These are phyloP conservation scores for Lodderomyces orthopsilosis DNA, from an alignment of 1,139 yeast species.

Conservation along the genomic window DNA sequence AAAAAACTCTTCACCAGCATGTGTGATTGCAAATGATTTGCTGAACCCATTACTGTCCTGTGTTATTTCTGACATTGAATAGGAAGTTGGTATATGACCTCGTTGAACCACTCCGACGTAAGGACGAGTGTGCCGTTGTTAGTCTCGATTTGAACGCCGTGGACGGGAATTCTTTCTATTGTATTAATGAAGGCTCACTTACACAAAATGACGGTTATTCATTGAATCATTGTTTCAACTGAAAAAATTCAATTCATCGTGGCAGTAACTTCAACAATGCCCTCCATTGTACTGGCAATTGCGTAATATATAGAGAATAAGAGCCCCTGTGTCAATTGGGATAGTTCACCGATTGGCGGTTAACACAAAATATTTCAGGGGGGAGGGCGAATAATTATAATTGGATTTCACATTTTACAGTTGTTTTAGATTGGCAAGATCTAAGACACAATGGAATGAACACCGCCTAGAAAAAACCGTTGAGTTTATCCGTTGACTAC, in stretches of 20 bases:
- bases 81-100: background rate
- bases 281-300: background rate
- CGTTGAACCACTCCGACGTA: background rate
- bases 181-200: background rate
- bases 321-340: background rate
- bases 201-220: background rate
- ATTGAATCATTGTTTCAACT: background rate
- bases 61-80: constrained; percentile 10
- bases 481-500: background rate
- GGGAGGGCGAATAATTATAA: background rate
- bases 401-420: background rate
- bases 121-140: background rate
- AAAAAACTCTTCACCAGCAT: constrained; percentile 19
- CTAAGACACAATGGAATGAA: background rate
- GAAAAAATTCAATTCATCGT: background rate
- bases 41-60: constrained; percentile 22
- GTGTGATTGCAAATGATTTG: constrained; percentile 17
- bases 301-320: background rate
- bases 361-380: background rate
- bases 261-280: background rate
- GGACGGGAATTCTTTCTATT: background rate
- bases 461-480: background rate
- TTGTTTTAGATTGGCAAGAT: background rate
- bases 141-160: background rate
- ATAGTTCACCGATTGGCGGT: background rate